Evolutionary conservation across 495 filamentous ascomycete species (phyloP).

Genomic region (Chaetomium cochliodes): DNA sequence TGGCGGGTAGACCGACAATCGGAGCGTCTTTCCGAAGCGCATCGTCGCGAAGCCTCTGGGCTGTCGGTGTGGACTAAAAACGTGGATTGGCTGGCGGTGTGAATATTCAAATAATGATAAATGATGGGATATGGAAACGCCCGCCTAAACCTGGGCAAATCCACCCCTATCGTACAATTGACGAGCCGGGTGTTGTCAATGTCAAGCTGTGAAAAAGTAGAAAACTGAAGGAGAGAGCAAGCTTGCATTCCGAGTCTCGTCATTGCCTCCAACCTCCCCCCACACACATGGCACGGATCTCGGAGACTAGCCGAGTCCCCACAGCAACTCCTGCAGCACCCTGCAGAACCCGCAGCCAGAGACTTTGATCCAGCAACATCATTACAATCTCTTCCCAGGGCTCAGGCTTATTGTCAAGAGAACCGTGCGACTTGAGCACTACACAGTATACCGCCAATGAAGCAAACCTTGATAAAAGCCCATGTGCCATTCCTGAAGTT

Average conservation of each 20-base stretch:
- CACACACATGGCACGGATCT: neutral
- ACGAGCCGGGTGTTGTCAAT: neutral
- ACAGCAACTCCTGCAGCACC: neutral
- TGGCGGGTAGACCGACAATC: constrained; percentile 74
- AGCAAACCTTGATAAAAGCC: too few species aligned
- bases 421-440: too few species aligned
- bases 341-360: neutral
- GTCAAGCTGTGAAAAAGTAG: neutral
- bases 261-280: neutral
- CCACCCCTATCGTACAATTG: neutral
- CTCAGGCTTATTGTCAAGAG: too few species aligned
- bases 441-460: too few species aligned
- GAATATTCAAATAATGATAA: neutral
- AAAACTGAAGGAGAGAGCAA: neutral
- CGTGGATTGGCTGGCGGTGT: neutral
- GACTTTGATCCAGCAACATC: neutral
- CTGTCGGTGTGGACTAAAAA: neutral
- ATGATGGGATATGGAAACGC: neutral
- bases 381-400: too few species aligned
- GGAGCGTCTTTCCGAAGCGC: constrained; percentile 89
- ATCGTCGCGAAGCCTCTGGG: constrained; percentile 49
- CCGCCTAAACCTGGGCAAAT: too few species aligned
- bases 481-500: neutral
- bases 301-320: neutral
- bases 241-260: neutral